Conservation (phyloP, 1,284 basidiomycete species). For the Xerocomus nothofagi region DNA sequence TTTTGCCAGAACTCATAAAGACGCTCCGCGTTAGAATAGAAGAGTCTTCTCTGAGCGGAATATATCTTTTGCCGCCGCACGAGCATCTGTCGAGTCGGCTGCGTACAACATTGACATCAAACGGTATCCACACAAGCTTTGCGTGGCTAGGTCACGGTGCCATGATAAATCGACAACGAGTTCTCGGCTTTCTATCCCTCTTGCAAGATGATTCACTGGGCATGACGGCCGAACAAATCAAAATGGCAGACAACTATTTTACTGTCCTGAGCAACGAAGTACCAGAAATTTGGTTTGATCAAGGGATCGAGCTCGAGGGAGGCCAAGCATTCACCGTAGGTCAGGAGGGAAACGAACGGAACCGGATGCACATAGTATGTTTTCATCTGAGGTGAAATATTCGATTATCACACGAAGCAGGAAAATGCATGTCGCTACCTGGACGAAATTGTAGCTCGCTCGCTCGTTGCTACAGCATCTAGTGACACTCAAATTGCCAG, state of each 20-base stretch:
- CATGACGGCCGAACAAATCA: conserved; percentile 48
- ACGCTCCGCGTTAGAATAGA: conserved; percentile 45
- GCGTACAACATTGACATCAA: conserved; percentile 36
- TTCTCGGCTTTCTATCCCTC: conserved; percentile 49
- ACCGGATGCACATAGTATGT: conserved; percentile 59
- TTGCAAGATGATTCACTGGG: conserved; percentile 42
- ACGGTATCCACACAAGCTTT: conserved; percentile 53
- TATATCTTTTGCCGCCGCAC: conserved; percentile 61
- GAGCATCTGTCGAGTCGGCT: conserved; percentile 57
- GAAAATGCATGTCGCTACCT: conserved; percentile 31
- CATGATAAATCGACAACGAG: conserved; percentile 47
- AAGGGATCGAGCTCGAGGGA: conserved; percentile 58
- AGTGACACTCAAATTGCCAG: neutral
- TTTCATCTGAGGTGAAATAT: neutral
- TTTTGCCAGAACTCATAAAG: conserved; percentile 56
- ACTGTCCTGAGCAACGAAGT: conserved; percentile 52
- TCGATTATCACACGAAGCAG: conserved; percentile 10
- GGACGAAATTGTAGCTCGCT: conserved; percentile 19
- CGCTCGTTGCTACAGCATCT: neutral
- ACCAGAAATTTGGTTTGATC: conserved; percentile 60
- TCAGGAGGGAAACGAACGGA: conserved; percentile 54
- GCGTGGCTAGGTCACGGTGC: conserved; percentile 69
- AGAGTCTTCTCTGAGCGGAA: conserved; percentile 28
- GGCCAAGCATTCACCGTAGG: conserved; percentile 65
- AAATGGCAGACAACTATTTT: conserved; percentile 74